Percentiles rank a stretch among this genome's conserved stretches.
phyloP scores from a whole-genome alignment of 176 grass and related monocot species.

The Musa acuminata region DNA sequence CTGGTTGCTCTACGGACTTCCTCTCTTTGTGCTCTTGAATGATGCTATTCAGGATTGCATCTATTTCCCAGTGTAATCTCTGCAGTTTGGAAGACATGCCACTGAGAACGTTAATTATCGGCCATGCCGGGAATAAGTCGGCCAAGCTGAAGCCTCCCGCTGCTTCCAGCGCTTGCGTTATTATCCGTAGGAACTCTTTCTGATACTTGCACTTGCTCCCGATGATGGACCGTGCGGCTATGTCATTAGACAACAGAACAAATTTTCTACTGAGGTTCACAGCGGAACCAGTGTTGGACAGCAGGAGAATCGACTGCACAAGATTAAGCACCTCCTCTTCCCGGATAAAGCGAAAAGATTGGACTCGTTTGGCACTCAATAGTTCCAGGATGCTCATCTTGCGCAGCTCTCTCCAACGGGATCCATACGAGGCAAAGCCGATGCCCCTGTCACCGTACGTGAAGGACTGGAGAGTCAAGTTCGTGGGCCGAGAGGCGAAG shows the following conservation, averaged over 20 bases:
- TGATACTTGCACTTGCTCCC: conserved; percentile 23
- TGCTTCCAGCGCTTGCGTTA: neutral
- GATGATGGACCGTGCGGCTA: neutral
- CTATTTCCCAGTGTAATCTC: neutral
- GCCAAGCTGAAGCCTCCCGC: neutral
- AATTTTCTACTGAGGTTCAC: conserved; percentile 7
- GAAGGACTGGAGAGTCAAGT: conserved; percentile 12
- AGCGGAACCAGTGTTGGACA: neutral
- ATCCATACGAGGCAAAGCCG: conserved; percentile 40
- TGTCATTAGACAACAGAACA: neutral
- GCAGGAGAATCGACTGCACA: neutral
- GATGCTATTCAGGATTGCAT: neutral
- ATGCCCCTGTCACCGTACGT: conserved; percentile 25
- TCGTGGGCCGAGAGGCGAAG: conserved; percentile 32
- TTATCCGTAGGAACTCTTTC: neutral
- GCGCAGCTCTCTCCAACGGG: conserved; percentile 42
- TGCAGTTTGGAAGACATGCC: too few relatives aligned
- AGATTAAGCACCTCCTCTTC: conserved; percentile 24
- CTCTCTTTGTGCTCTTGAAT: neutral
- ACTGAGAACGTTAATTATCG: too few relatives aligned
- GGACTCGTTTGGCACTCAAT: conserved; percentile 30
- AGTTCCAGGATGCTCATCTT: conserved; percentile 35
- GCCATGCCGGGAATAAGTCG: too few relatives aligned
- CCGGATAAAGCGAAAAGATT: conserved; percentile 10
- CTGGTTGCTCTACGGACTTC: neutral